Conservation (phyloP, 192 early-diverging fungal genomes). For the Haplosporangium gracile region DNA sequence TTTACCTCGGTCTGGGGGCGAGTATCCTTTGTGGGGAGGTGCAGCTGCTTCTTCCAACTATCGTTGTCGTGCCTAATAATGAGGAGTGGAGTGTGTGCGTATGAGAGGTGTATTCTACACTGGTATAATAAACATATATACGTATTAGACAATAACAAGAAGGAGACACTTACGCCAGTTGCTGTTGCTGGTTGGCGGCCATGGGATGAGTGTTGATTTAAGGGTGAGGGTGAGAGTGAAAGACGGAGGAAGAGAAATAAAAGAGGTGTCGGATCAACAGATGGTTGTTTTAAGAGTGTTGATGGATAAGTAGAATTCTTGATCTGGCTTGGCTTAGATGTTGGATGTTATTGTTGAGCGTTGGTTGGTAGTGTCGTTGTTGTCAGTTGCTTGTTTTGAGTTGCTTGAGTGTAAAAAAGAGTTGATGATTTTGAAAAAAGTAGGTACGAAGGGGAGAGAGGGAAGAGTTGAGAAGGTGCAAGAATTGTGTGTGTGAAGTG, state of each 20-base stretch:
- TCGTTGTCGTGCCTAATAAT: constrained; percentile 68
- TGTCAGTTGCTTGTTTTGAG: neutral
- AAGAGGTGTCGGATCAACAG: neutral
- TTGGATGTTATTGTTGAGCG: neutral
- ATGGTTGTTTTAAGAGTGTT: neutral
- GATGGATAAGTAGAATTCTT: neutral
- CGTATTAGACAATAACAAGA: neutral
- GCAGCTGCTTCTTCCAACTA: constrained; percentile 82
- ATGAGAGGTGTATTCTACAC: neutral
- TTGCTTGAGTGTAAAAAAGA: neutral
- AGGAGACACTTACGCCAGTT: constrained; percentile 11
- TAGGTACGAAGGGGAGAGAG: no score
- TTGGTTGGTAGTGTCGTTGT: neutral
- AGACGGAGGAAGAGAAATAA: neutral
- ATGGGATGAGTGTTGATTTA: neutral
- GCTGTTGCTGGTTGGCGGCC: constrained; percentile 25
- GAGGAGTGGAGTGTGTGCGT: neutral
- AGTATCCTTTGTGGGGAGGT: constrained; percentile 85
- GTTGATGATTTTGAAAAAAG: neutral
- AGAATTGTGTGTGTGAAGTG: no score
- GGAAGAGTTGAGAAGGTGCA: no score
- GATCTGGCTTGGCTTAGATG: neutral
- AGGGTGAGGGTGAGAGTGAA: neutral
- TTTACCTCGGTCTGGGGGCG: constrained; percentile 90
- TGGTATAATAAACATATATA: neutral